These are phyloP conservation scores for Multifurca ochricompacta DNA, from an alignment of 768 basidiomycete species.

Conservation along the genomic window DNA sequence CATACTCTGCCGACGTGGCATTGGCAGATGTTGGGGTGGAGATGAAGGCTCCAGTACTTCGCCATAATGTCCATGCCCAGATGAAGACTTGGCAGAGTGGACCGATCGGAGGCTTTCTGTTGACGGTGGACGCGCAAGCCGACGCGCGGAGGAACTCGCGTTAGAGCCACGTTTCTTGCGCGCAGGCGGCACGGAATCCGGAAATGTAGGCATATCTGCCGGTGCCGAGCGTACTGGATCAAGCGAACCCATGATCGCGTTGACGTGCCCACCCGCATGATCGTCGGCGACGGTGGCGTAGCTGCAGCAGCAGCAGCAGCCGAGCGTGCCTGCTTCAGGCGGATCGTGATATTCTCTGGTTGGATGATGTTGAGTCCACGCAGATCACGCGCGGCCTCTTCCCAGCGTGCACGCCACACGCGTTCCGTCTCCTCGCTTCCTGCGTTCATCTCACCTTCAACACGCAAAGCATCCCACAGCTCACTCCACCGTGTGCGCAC, in stretches of 20 bases:
- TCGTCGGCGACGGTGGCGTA: not conserved
- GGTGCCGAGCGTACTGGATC: slow-evolving; percentile 21
- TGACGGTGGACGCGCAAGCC: slow-evolving; percentile 28
- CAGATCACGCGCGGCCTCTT: slow-evolving; percentile 50
- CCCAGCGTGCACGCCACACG: slow-evolving; percentile 66
- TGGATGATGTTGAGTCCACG: slow-evolving; percentile 32
- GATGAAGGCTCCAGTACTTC: slow-evolving; percentile 24
- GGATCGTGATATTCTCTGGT: slow-evolving; percentile 27
- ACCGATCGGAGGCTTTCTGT: slow-evolving; percentile 35
- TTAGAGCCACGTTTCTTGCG: slow-evolving; percentile 17
- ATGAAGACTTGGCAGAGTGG: slow-evolving; percentile 28
- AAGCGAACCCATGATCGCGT: slow-evolving; percentile 9
- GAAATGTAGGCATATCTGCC: not conserved
- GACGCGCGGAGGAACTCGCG: slow-evolving; percentile 11
- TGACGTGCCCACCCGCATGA: slow-evolving; percentile 5
- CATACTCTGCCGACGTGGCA: slow-evolving; percentile 46
- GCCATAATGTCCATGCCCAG: slow-evolving; percentile 26
- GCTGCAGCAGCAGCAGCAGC: not conserved
- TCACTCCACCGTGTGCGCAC: slow-evolving; percentile 62
- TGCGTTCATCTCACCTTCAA: slow-evolving; percentile 39
- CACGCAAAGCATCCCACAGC: slow-evolving; percentile 63
- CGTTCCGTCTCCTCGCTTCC: slow-evolving; percentile 60
- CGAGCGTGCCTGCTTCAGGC: slow-evolving; percentile 1
- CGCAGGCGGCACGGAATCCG: slow-evolving; percentile 9
- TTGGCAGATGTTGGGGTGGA: slow-evolving; percentile 4